A percentile compares a stretch with the other conserved stretches of the same genome.
Evolutionary conservation across 148 eudicot species (phyloP).

Genomic region (Rhododendron henanense): DNA sequence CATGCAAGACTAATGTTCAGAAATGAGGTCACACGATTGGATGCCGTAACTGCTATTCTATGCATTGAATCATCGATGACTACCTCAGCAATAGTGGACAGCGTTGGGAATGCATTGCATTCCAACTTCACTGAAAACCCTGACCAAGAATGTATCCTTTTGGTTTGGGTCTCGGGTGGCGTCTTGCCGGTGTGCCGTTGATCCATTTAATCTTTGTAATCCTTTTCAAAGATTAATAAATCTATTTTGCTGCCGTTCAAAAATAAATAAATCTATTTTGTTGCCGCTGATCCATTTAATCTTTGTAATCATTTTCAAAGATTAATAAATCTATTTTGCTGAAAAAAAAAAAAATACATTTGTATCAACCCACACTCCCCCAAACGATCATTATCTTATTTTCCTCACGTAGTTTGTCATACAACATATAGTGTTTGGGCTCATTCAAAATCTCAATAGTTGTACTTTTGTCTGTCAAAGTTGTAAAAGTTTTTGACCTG

Average conservation of each 20-base stretch:
- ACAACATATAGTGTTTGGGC: not conserved
- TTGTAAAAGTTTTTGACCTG: not conserved
- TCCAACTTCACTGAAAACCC: conserved; percentile 90
- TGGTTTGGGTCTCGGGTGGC: too few relatives aligned
- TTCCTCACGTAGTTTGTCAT: not conserved
- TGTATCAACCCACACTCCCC: not conserved
- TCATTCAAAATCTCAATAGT: not conserved
- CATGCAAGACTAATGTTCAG: conserved; percentile 97
- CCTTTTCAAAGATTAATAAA: too few relatives aligned
- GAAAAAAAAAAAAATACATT: not conserved
- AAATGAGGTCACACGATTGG: conserved; percentile 75
- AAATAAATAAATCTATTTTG: too few relatives aligned
- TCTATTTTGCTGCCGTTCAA: too few relatives aligned
- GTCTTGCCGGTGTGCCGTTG: too few relatives aligned
- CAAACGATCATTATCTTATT: not conserved
- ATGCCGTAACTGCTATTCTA: conserved; percentile 88
- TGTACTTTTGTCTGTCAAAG: not conserved
- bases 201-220: too few relatives aligned
- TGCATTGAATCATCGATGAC: conserved; percentile 99
- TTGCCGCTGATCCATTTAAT: too few relatives aligned
- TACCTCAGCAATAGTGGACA: conserved; percentile 87
- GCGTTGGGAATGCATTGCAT: conserved; percentile 86
- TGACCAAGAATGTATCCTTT: conserved; percentile 71
- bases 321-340: too few relatives aligned
- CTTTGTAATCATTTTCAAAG: too few relatives aligned